A percentile compares a stretch with the other conserved stretches of the same genome.
Conservation (phyloP, 2,329 filamentous ascomycete species). For the Aspergillus texensis region DNA sequence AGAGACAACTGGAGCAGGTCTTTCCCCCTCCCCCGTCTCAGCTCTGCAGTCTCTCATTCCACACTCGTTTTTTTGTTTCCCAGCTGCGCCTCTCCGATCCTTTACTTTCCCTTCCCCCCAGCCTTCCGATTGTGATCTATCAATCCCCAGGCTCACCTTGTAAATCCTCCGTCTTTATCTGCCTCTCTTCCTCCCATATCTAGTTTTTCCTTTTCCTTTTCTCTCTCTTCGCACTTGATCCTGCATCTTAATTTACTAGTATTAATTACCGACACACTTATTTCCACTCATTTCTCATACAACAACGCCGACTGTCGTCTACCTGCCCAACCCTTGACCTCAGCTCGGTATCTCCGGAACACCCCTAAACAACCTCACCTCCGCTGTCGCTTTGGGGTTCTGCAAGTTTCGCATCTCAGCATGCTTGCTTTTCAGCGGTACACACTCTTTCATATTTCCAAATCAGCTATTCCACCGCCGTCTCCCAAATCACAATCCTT, state of each 20-base stretch:
- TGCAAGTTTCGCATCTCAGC: conserved; percentile 35
- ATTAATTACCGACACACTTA: too few relatives aligned
- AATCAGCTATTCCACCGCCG: conserved; percentile 32
- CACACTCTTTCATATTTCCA: conserved; percentile 28
- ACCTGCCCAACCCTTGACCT: neutral
- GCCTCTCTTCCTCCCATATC: neutral
- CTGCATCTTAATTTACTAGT: neutral
- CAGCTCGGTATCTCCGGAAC: conserved; percentile 2
- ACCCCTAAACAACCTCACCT: conserved; percentile 4
- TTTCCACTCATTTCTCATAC: neutral
- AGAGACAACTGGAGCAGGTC: neutral
- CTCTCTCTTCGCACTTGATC: neutral
- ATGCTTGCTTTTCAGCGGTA: conserved; percentile 37
- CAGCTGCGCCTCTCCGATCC: neutral
- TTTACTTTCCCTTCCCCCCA: neutral
- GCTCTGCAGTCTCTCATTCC: neutral
- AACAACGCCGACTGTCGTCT: neutral
- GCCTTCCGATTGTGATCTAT: conserved; percentile 9
- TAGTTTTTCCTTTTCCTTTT: neutral
- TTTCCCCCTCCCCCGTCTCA: neutral
- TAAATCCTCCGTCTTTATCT: conserved; percentile 5
- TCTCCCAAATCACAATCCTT: conserved; percentile 26
- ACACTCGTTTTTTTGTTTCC: neutral
- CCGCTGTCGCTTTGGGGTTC: conserved; percentile 6
- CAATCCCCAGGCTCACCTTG: conserved; percentile 1